Evolutionary conservation across 2,329 filamentous ascomycete genomes (phyloP).

Genomic region (Microsporum canis): DNA sequence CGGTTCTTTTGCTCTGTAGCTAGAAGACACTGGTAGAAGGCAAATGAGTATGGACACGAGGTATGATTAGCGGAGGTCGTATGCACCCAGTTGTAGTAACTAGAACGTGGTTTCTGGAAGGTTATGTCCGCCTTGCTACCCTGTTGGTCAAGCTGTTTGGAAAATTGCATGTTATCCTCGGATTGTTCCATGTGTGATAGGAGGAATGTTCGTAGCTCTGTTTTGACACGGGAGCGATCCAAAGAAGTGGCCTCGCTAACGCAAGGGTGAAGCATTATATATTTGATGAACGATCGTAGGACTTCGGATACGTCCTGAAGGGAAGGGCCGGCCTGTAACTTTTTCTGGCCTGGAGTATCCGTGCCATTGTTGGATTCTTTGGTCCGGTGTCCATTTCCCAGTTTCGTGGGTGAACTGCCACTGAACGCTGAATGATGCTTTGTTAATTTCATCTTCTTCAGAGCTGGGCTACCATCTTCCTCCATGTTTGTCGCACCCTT

Average conservation of each 20-base stretch:
- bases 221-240: background rate
- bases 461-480: background rate
- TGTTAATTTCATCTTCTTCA: background rate
- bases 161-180: background rate
- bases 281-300: constrained; percentile 4
- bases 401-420: background rate
- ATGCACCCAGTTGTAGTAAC: background rate
- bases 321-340: background rate
- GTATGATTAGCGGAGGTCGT: background rate
- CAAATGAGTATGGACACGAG: background rate
- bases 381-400: background rate
- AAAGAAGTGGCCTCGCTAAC: background rate
- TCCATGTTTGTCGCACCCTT: background rate
- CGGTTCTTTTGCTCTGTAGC: background rate
- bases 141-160: background rate
- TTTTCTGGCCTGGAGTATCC: background rate
- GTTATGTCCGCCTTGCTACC: background rate
- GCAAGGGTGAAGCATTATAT: constrained; percentile 5
- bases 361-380: background rate
- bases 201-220: constrained; percentile 8
- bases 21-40: background rate
- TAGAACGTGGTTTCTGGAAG: background rate
- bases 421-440: background rate
- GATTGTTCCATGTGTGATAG: constrained; percentile 9
- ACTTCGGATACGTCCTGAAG: background rate